Percentiles rank a stretch among this genome's conserved stretches.
phyloP scores from a whole-genome alignment of 2,329 filamentous ascomycete species.

The Penicillium sp. region DNA sequence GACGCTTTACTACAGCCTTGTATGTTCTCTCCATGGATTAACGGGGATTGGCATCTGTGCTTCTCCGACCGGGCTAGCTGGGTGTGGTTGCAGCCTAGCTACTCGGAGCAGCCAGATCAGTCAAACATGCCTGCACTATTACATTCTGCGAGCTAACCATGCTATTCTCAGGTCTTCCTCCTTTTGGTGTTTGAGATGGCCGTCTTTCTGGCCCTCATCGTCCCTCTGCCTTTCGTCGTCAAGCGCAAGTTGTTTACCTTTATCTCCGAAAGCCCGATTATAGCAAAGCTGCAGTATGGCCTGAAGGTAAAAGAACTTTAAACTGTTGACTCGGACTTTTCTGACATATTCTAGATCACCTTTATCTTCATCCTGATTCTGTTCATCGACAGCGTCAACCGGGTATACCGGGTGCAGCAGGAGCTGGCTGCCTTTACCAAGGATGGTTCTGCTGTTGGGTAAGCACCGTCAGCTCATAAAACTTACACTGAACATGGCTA shows the following conservation, averaged over 20 bases:
- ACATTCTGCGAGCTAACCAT: conserved; percentile 5
- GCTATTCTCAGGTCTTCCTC: conserved; percentile 43
- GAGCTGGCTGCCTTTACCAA: conserved; percentile 73
- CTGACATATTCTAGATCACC: conserved; percentile 60
- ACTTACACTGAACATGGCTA: background rate
- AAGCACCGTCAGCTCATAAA: conserved; percentile 27
- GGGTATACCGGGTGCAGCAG: conserved; percentile 92
- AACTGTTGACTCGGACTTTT: background rate
- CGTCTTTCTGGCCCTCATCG: conserved; percentile 48
- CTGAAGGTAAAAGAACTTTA: conserved; percentile 60
- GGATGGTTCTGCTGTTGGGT: conserved; percentile 50
- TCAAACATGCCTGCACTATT: background rate
- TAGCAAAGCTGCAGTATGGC: conserved; percentile 94
- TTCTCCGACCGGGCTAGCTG: background rate
- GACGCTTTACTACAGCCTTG: conserved; percentile 66
- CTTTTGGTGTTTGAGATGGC: conserved; percentile 49
- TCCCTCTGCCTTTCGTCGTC: conserved; percentile 82
- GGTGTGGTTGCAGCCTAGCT: conserved; percentile 23
- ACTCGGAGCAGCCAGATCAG: conserved; percentile 7
- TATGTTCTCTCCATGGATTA: conserved; percentile 38
- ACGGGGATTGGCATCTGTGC: background rate
- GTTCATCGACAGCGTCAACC: conserved; percentile 93
- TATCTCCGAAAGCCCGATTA: conserved; percentile 78
- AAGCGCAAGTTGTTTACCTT: conserved; percentile 90
- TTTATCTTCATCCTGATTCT: conserved; percentile 99